Evolutionary conservation across 495 filamentous ascomycete genomes (phyloP), one percentile per base, ranked within the genome.

Genomic region (Daldinia caldariorum): DNA sequence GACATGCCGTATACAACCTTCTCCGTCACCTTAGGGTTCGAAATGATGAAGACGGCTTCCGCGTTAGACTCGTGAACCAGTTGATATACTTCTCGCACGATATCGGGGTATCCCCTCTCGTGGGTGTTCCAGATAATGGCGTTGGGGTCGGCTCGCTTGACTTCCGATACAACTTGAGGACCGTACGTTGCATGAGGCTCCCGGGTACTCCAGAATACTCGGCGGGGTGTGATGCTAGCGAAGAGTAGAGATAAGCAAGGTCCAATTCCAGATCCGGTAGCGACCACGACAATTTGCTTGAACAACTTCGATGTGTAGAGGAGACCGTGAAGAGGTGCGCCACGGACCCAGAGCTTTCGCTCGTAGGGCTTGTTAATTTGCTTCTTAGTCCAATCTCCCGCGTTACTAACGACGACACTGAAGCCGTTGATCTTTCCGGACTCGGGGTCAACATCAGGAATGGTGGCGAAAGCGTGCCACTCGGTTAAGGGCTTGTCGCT

Each of bases 391-490:
- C 91, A 96, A 83, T 94, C 92, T n/a, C 92, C 92, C 1, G 91
- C 92, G 73, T 91, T 89, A 65, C 90, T 92, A 50, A 94, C 81
- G 47, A 95, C 80, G 58, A 91, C 81, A 16, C 89, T 92, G 77
- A 91, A 93, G 16, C 88, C 89, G n/a, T 79, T 77, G 45, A 77
- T 75, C 59, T 81, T 78, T 53, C 80, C 79, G 34, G 75, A 79
- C 67, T 82, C 80, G 34, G 87, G 74, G 41, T 74, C 61, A 47
- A 70, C 80, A 64, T 82, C 80, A 37, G 89, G 87, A 72, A 95
- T 92, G 22, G 89, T 90, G 18, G 92, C 92, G 69, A 96, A 96
- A 7, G 89, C 85, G 79, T 96, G 92, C 85, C 90, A 93, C 82
- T 96, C 92, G 12, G 81, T 85, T 58, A 95, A 79, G 0, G 89